Percentiles rank a stretch among this genome's conserved stretches.
Evolutionary conservation across 352 stramenopile genomes (phyloP).

Genomic region (Pythium monospermum): DNA sequence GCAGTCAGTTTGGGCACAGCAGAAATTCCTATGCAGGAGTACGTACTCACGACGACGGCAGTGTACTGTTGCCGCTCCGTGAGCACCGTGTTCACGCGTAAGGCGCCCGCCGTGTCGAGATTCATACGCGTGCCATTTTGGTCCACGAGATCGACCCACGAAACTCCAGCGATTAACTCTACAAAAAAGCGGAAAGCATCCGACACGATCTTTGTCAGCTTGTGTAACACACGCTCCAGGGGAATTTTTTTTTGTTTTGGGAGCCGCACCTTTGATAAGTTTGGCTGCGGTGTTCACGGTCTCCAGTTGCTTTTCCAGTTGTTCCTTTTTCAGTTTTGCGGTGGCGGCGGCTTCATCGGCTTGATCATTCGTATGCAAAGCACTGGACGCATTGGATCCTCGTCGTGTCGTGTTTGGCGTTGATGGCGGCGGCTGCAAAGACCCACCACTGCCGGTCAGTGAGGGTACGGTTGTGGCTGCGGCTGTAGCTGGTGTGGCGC

Average conservation of each 20-base stretch:
- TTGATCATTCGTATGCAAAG: slow-evolving; percentile 6
- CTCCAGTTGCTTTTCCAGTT: slow-evolving; percentile 45
- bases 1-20: no score
- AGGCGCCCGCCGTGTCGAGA: slow-evolving; percentile 37
- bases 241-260: no score
- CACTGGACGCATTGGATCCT: background rate
- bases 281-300: slow-evolving; percentile 39
- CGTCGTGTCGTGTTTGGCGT: background rate
- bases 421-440: background rate
- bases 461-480: no score
- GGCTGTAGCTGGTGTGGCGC: no score
- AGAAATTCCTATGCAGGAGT: background rate
- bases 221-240: no score
- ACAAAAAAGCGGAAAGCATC: no score
- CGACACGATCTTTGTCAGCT: no score
- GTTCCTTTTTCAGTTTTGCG: slow-evolving; percentile 28
- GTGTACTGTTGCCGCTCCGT: slow-evolving; percentile 41
- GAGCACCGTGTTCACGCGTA: slow-evolving; percentile 35
- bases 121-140: slow-evolving; percentile 35
- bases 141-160: slow-evolving; percentile 50
- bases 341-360: slow-evolving; percentile 20
- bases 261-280: slow-evolving; percentile 49
- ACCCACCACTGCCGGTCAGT: no score
- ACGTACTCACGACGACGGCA: slow-evolving; percentile 52
- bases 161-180: slow-evolving; percentile 41